These are phyloP conservation scores for Citrus australasica DNA, from an alignment of 345 rosid species.

Conservation along the genomic window DNA sequence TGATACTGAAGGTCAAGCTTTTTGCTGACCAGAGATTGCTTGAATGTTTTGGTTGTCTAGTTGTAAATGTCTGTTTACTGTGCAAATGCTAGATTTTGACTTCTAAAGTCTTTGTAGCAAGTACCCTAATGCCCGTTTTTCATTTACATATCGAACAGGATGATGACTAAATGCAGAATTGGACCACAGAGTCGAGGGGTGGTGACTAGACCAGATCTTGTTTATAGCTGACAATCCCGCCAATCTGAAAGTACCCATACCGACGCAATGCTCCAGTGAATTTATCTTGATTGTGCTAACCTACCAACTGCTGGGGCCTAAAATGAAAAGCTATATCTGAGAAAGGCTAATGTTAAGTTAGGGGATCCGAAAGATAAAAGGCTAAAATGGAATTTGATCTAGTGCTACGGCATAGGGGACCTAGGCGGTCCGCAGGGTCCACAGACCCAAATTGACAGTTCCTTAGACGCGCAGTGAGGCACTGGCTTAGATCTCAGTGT, in stretches of 20 bases:
- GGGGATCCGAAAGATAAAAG: too few species aligned
- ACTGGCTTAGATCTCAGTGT: too few species aligned
- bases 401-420: too few species aligned
- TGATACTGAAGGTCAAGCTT: background rate
- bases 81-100: background rate
- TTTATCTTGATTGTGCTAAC: background rate
- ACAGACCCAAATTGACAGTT: too few species aligned
- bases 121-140: background rate
- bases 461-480: too few species aligned
- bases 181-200: background rate
- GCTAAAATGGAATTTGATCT: too few species aligned
- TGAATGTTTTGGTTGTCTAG: background rate
- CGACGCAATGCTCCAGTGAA: background rate
- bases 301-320: background rate
- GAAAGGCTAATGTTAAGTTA: too few species aligned
- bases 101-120: background rate
- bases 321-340: background rate
- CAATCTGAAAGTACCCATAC: background rate
- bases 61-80: background rate
- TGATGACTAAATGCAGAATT: background rate
- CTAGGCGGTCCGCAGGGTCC: too few species aligned
- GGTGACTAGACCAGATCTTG: background rate
- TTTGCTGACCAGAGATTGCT: background rate
- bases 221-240: background rate
- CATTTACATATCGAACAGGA: background rate